These are phyloP conservation scores for Panicum miliaceum DNA, from an alignment of 176 grass and related monocot species.

Conservation along the genomic window DNA sequence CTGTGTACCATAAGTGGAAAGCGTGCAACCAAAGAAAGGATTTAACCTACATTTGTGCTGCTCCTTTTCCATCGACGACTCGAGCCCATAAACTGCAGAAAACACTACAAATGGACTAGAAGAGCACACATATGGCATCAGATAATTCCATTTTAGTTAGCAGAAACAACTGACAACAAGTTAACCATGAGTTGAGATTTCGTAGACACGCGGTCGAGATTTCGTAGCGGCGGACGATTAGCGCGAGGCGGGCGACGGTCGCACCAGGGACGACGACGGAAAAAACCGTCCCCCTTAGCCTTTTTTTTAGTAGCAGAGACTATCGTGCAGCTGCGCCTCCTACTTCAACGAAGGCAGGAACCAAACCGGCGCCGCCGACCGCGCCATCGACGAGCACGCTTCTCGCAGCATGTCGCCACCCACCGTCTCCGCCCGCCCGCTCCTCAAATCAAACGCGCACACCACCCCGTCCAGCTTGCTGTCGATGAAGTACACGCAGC, in stretches of 20 bases:
- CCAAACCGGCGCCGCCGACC: neutral
- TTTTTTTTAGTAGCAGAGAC: too few species aligned
- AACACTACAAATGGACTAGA: conserved; percentile 61
- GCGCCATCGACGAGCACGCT: neutral
- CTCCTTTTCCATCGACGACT: conserved; percentile 72
- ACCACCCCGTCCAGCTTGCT: neutral
- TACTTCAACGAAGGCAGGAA: neutral
- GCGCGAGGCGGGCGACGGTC: too few species aligned
- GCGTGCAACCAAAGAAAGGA: neutral
- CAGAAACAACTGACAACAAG: too few species aligned
- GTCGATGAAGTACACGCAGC: conserved; percentile 35
- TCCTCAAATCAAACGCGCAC: neutral
- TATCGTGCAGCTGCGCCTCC: too few species aligned
- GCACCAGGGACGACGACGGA: too few species aligned
- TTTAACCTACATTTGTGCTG: conserved; percentile 83
- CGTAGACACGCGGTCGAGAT: too few species aligned
- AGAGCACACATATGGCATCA: neutral
- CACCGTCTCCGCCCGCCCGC: neutral
- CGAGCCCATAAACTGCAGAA: conserved; percentile 84
- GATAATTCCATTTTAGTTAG: too few species aligned
- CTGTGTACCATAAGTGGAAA: neutral
- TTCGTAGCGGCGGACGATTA: too few species aligned
- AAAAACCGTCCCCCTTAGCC: too few species aligned
- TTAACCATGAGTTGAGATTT: too few species aligned
- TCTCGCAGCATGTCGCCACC: neutral